Evolutionary conservation across 495 filamentous ascomycete genomes (phyloP), one percentile per base, ranked within the genome.

Genomic region (Hypoxylon trugodes): DNA sequence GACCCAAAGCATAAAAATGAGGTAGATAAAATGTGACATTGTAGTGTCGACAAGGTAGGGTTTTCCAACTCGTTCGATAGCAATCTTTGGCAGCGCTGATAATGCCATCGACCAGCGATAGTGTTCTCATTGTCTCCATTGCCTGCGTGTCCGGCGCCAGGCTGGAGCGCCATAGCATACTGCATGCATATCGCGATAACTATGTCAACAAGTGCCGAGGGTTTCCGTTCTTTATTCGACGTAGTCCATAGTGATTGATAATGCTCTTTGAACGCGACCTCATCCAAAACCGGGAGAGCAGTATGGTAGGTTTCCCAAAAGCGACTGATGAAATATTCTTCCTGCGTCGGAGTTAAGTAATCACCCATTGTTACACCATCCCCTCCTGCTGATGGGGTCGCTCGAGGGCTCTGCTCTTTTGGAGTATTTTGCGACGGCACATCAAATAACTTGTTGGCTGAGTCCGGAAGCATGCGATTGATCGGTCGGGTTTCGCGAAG

Each of bases 181-280:
- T 84, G 81, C 75, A 84, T 82, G 43, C 77, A 80, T 26, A 84
- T 42, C 2, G 82, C 83, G 12, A 86, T 65, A n/a, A 83, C 65
- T 37, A 83, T 81, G 46, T 86, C 82, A 12, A 80, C 79, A 10
- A 84, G 73, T 2, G 82, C 75, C 13, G 79, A 84, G 3, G 81
- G 72, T 56, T 75, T 77, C 13, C 82, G 73, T 6, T 51, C 65
- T 25, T 42, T 46, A 8, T 60, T 33, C 1, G 62, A 52, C 13
- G 26, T 35, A 6, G 46, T 47, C 80, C 79, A 82, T 4, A 84
- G 65, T 18, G 80, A 77, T n/a, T 76, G 69, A 59, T 82, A 81
- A 51, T 84, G 72, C 22, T 75, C 68, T 49, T 69, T 75, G 49
- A 84, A 82, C 9, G 79, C 69, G 7, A 58, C 51, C 53, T 83